A percentile compares a stretch with the other conserved stretches of the same genome.
phyloP scores from a whole-genome alignment of 768 basidiomycete genomes.

The Suillus discolor region DNA sequence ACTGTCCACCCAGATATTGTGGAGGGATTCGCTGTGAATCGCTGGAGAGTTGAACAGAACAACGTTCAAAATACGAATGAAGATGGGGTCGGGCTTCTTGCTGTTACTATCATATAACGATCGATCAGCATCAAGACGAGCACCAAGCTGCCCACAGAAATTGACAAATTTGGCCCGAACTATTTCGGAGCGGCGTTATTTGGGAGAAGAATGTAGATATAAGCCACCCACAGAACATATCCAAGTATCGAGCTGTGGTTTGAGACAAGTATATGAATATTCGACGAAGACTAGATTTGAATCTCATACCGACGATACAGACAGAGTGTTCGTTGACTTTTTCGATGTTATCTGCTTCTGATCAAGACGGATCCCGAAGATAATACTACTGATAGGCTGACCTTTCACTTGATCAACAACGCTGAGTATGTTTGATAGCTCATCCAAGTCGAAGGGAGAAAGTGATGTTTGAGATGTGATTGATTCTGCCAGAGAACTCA shows the following conservation, averaged over 20 bases:
- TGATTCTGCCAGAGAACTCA: slow-evolving; percentile 30
- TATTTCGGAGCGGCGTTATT: slow-evolving; percentile 10
- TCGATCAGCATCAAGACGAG: slow-evolving; percentile 33
- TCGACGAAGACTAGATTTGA: neutral
- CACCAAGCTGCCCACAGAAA: slow-evolving; percentile 39
- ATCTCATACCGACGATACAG: slow-evolving; percentile 11
- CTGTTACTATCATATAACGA: slow-evolving; percentile 21
- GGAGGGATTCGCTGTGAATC: slow-evolving; percentile 42
- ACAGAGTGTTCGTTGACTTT: slow-evolving; percentile 13
- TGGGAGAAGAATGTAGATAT: neutral
- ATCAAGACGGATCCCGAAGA: neutral
- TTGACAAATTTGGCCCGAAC: slow-evolving; percentile 34
- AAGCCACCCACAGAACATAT: slow-evolving; percentile 10
- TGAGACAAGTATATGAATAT: neutral
- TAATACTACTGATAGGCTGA: slow-evolving; percentile 14
- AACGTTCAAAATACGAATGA: slow-evolving; percentile 8
- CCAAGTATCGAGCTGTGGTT: slow-evolving; percentile 9
- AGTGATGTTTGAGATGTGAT: slow-evolving; percentile 43
- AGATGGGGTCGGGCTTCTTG: neutral
- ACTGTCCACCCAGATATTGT: slow-evolving; percentile 48
- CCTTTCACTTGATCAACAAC: slow-evolving; percentile 36
- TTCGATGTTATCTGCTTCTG: slow-evolving; percentile 8
- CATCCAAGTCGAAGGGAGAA: slow-evolving; percentile 36
- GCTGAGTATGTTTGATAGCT: slow-evolving; percentile 38
- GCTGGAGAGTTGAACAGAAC: slow-evolving; percentile 49